Conservation (phyloP, 2,329 filamentous ascomycete genomes). For the Aspergillus proliferans region DNA sequence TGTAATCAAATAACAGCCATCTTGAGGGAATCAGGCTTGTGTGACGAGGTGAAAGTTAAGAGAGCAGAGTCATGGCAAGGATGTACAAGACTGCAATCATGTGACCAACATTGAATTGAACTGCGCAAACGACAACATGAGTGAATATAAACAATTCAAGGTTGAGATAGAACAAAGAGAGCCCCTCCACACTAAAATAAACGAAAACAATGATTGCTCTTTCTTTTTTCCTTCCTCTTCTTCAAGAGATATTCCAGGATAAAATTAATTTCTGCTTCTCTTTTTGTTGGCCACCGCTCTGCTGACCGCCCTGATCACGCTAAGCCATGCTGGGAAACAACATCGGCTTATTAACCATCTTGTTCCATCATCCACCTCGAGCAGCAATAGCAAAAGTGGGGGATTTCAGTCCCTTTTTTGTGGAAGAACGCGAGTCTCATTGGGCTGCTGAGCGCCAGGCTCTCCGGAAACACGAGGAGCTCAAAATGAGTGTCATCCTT, state of each 20-base stretch:
- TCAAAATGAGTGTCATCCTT: conserved; percentile 59
- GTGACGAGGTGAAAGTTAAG: too few relatives aligned
- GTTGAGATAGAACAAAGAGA: too few relatives aligned
- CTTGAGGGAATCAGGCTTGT: too few relatives aligned
- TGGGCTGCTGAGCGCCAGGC: neutral
- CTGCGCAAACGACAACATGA: too few relatives aligned
- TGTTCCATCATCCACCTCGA: conserved; percentile 1
- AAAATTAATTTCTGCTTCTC: neutral
- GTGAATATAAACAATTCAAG: too few relatives aligned
- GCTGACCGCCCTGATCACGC: conserved; percentile 37
- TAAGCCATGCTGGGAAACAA: neutral
- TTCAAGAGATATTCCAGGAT: neutral
- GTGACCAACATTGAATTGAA: too few relatives aligned
- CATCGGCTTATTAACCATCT: neutral
- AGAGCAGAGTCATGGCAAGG: too few relatives aligned
- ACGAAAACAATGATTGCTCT: neutral
- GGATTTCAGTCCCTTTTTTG: neutral
- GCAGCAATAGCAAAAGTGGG: neutral
- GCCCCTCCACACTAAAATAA: too few relatives aligned
- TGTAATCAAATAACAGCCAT: too few relatives aligned
- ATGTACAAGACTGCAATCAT: too few relatives aligned
- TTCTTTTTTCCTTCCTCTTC: too few relatives aligned
- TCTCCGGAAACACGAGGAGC: neutral
- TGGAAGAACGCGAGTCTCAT: neutral
- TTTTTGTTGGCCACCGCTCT: conserved; percentile 59